These are phyloP conservation scores for Brassica cretica DNA, from an alignment of 345 rosid species.

Conservation along the genomic window DNA sequence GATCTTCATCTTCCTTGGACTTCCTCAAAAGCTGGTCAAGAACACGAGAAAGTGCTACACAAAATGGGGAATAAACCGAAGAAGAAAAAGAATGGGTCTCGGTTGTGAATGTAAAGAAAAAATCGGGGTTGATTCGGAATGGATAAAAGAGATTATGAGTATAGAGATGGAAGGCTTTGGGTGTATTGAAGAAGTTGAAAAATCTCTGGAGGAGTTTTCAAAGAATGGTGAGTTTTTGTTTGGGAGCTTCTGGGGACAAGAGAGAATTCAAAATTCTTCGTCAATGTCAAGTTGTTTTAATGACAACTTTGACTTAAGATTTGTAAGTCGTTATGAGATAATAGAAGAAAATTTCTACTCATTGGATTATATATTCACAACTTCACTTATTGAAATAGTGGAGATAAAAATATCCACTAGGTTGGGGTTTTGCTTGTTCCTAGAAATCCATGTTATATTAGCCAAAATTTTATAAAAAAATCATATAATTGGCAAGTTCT, in stretches of 20 bases:
- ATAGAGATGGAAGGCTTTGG: constrained; percentile 41
- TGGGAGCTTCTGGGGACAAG: constrained; percentile 88
- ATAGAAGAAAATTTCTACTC: constrained; percentile 44
- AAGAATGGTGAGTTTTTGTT: constrained; percentile 73
- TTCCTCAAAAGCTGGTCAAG: constrained; percentile 55
- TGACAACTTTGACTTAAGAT: constrained; percentile 37
- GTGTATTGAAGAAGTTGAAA: constrained; percentile 63
- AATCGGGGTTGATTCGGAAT: constrained; percentile 14
- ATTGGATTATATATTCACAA: constrained; percentile 24
- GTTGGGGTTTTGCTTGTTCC: not conserved
- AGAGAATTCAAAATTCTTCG: constrained; percentile 31
- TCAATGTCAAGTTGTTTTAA: constrained; percentile 31
- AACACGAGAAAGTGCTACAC: constrained; percentile 52
- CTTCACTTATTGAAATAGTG: constrained; percentile 6
- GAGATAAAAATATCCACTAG: not conserved
- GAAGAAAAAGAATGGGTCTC: constrained; percentile 26
- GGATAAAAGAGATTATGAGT: constrained; percentile 28
- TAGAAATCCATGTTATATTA: not conserved
- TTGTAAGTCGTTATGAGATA: constrained; percentile 45
- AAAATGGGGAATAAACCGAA: constrained; percentile 46
- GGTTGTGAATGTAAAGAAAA: constrained; percentile 13
- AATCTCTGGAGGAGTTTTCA: constrained; percentile 52
- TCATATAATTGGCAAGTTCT: constrained; percentile 11
- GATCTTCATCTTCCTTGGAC: constrained; percentile 55
- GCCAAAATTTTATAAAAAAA: not conserved